Base-by-base conservation (phyloP, 495 filamentous ascomycete species). In the Recurvomyces mirabilis region DNA sequence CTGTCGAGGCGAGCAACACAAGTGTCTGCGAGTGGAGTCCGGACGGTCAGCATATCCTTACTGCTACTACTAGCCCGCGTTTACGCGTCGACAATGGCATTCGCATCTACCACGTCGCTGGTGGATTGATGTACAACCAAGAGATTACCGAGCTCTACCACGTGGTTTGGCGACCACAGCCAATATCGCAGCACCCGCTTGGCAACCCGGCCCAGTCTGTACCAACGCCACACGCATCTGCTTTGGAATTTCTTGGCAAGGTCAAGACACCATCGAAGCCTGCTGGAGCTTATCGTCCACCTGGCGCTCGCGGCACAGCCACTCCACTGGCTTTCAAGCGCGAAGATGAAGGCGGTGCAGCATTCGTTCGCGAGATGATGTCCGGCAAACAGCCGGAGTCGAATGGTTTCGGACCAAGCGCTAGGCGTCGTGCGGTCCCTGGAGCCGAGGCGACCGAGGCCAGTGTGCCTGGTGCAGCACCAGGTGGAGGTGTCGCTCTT, bases 21-120 rank as follows among this genome's bases (percentile, higher is more conserved):
- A 94, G 85, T 55, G 78, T 94, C 40, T 98, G 91, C 68, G 74
- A 85, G 47, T 98, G 91, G 91, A 91, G 86, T 53, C 91, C 91
- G 3, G 91, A 98, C 60, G 87, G 89, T 49, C 84, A 81, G 51
- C 85, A 83, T 58, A 93, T 98, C 56, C 72, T 98, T 63, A 98
- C 91, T 32, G 91, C 91, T 10, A 98, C 93, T 23, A 95, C 88
- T 17, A 94, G 86, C 54, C 91, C 91, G 4, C 79, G 91, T 25
- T 70, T 98, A 51, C 79, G 91, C 42, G 91, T 98, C 29, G 91
- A 98, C 68, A 98, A 98, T 56, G 93, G 91, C 34, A 71, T 96
- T 43, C 86, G 86, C 58, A 74, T 98, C 49, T 98, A 87, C 87
- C 87, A 96, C 59, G 82, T 94, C 21, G 79, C 79, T 39, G 91